phyloP scores from a whole-genome alignment of 768 basidiomycete genomes.

The Termitomyces heimii region DNA sequence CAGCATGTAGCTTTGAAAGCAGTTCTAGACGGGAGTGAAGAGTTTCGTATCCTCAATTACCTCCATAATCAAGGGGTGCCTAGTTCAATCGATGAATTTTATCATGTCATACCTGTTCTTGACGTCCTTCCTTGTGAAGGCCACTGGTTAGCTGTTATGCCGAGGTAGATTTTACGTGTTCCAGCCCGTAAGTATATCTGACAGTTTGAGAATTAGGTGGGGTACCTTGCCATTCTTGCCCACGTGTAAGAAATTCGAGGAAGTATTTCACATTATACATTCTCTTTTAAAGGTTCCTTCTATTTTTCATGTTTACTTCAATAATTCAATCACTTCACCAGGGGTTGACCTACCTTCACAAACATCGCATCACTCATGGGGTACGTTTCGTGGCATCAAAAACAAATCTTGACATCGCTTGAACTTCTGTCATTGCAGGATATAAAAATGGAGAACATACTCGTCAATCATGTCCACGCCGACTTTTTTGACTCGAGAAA shows the following conservation, averaged over 20 bases:
- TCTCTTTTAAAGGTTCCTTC: constrained; percentile 13
- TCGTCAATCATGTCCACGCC: constrained; percentile 13
- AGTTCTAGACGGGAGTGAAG: not conserved
- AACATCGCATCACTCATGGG: constrained; percentile 15
- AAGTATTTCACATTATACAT: not conserved
- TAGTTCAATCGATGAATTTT: not conserved
- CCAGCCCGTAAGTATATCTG: not conserved
- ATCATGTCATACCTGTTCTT: not conserved
- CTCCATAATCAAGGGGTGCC: not conserved
- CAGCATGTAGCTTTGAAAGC: not conserved
- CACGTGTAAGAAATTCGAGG: not conserved
- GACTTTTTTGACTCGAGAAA: not conserved
- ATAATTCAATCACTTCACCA: not conserved
- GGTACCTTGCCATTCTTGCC: not conserved
- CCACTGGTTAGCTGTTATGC: constrained; percentile 23
- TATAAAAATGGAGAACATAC: constrained; percentile 13
- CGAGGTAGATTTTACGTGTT: constrained; percentile 11
- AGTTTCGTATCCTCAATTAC: not conserved
- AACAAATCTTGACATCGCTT: not conserved
- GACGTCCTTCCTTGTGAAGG: constrained; percentile 18
- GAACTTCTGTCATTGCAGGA: constrained; percentile 4
- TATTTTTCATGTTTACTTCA: not conserved
- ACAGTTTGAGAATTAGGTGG: not conserved
- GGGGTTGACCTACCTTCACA: constrained; percentile 17
- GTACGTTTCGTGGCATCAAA: constrained; percentile 13